A percentile compares a stretch with the other conserved stretches of the same genome.
Evolutionary conservation across 2,329 filamentous ascomycete species (phyloP).

Genomic region (Aspergillus japonicus): DNA sequence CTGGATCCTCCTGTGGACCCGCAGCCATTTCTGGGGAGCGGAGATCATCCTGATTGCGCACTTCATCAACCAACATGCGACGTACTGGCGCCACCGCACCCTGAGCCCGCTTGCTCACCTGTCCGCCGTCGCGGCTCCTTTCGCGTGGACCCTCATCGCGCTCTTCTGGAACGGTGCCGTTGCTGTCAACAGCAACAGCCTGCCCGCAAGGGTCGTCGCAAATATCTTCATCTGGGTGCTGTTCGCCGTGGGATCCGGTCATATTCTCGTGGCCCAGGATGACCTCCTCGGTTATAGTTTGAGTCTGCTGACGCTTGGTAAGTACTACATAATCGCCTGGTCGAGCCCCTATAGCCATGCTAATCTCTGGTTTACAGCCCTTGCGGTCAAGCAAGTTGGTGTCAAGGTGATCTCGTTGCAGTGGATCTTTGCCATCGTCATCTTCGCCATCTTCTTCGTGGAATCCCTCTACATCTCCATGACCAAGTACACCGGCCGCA

Average conservation of each 20-base stretch:
- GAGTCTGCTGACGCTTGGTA: conserved; percentile 69
- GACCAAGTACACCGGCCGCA: conserved; percentile 36
- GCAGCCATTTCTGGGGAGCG: conserved; percentile 70
- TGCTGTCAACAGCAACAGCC: conserved; percentile 66
- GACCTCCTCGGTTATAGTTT: conserved; percentile 77
- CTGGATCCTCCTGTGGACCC: conserved; percentile 81
- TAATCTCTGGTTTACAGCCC: conserved; percentile 41
- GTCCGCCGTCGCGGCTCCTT: conserved; percentile 70
- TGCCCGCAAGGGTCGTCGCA: conserved; percentile 74
- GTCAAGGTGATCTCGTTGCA: conserved; percentile 74
- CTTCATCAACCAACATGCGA: conserved; percentile 73
- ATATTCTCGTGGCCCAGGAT: conserved; percentile 71
- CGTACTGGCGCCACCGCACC: conserved; percentile 77
- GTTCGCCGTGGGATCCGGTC: conserved; percentile 72
- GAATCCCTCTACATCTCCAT: conserved; percentile 54
- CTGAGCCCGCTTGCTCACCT: conserved; percentile 74
- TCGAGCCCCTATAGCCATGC: neutral
- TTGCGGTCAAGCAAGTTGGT: conserved; percentile 75
- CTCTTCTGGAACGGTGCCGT: conserved; percentile 89
- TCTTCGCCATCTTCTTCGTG: conserved; percentile 73
- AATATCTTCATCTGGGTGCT: conserved; percentile 89
- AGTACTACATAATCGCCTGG: neutral
- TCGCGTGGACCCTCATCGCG: conserved; percentile 83
- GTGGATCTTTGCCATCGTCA: conserved; percentile 88
- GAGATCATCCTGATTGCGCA: conserved; percentile 76